phyloP scores from a whole-genome alignment of 495 filamentous ascomycete genomes.

The Aspergillus leporis region DNA sequence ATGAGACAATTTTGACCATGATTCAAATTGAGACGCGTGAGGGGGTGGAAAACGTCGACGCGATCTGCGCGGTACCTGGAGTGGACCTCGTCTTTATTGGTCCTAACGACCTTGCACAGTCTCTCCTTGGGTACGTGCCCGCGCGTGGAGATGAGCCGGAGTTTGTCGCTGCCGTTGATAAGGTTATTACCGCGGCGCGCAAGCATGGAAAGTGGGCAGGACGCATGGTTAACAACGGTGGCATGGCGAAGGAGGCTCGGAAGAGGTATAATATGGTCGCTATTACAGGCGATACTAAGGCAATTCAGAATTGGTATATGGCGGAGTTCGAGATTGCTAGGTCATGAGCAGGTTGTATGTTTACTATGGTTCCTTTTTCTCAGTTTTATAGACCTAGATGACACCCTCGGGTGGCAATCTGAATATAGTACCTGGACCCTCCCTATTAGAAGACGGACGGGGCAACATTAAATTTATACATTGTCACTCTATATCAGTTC shows the following conservation, averaged over 20 bases:
- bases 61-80: slow-evolving; percentile 22
- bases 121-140: slow-evolving; percentile 28
- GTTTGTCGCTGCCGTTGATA: slow-evolving; percentile 33
- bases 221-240: slow-evolving; percentile 32
- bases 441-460: neutral
- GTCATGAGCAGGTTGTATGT: slow-evolving; percentile 16
- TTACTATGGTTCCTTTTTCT: neutral
- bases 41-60: slow-evolving; percentile 56
- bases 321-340: slow-evolving; percentile 32
- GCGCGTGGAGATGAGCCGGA: slow-evolving; percentile 32
- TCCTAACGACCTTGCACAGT: slow-evolving; percentile 50
- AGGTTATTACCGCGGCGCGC: slow-evolving; percentile 30
- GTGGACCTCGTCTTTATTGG: slow-evolving; percentile 64
- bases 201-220: slow-evolving; percentile 37
- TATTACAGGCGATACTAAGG: slow-evolving; percentile 33
- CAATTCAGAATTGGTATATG: slow-evolving; percentile 41
- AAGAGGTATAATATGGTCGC: slow-evolving; percentile 36
- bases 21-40: slow-evolving; percentile 81
- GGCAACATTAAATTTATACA: no score
- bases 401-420: no score
- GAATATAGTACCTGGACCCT: neutral
- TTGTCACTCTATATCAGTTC: no score
- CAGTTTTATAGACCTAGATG: neutral
- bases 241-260: slow-evolving; percentile 24
- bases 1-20: slow-evolving; percentile 71